These are phyloP conservation scores for Dothideomycetes sp. DNA, from an alignment of 2,329 filamentous ascomycete species.

Conservation along the genomic window DNA sequence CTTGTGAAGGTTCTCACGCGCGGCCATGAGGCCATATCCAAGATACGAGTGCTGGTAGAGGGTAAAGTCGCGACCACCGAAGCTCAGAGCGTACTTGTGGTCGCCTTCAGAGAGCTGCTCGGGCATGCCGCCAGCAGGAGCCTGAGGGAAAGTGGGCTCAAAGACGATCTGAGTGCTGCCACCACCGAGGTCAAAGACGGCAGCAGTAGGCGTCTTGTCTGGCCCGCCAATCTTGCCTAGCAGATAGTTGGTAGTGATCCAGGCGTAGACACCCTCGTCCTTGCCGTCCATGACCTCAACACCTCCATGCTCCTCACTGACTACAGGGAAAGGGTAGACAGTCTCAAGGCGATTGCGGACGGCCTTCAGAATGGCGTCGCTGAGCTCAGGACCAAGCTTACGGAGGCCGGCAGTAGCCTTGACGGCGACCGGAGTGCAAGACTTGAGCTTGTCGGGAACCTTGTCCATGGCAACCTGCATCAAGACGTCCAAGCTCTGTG, in stretches of 20 bases:
- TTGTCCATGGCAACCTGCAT: conserved; percentile 75
- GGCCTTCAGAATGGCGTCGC: conserved; percentile 71
- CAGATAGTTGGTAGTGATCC: conserved; percentile 98
- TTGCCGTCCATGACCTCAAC: conserved; percentile 96
- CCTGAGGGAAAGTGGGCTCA: conserved; percentile 79
- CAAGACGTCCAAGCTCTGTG: conserved; percentile 77
- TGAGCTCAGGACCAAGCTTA: conserved; percentile 70
- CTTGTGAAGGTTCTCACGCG: conserved; percentile 75
- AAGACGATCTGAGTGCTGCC: conserved; percentile 98
- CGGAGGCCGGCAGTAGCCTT: conserved; percentile 94
- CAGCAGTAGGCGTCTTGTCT: conserved; percentile 81
- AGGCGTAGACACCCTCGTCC: conserved; percentile 95
- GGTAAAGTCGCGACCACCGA: conserved; percentile 81
- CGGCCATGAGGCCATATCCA: conserved; percentile 92
- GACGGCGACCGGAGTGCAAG: conserved; percentile 91
- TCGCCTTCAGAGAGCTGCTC: conserved; percentile 78
- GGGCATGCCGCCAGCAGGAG: conserved; percentile 66
- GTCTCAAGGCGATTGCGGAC: conserved; percentile 78
- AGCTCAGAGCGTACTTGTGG: conserved; percentile 87
- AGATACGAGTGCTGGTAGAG: conserved; percentile 98
- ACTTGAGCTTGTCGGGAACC: conserved; percentile 79
- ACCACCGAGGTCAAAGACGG: conserved; percentile 90
- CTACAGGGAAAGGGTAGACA: conserved; percentile 87
- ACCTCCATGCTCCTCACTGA: conserved; percentile 72
- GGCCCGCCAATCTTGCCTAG: conserved; percentile 93